Percentiles rank a stretch among this genome's conserved stretches.
These are phyloP conservation scores for Apiospora aurea DNA, from an alignment of 2,329 filamentous ascomycete genomes.

Conservation along the genomic window DNA sequence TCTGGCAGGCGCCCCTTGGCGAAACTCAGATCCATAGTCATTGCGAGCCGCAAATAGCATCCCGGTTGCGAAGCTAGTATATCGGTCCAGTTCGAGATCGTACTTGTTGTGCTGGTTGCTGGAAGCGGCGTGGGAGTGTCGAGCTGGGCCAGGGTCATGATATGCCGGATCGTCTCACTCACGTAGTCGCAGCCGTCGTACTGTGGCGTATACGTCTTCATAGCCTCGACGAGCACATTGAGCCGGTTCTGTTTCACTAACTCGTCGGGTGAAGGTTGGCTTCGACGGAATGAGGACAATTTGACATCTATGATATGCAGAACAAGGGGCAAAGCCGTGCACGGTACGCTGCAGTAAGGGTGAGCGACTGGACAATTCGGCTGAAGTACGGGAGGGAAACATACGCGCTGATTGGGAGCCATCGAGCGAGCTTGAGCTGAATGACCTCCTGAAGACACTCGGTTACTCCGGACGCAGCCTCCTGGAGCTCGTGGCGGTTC, in stretches of 20 bases:
- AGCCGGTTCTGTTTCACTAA: slow-evolving; percentile 53
- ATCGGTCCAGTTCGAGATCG: slow-evolving; percentile 50
- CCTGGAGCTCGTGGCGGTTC: slow-evolving; percentile 51
- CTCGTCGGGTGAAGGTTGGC: slow-evolving; percentile 28
- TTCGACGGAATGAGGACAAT: slow-evolving; percentile 40
- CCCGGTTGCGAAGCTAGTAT: slow-evolving; percentile 49
- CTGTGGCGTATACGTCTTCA: slow-evolving; percentile 54
- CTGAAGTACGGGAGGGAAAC: slow-evolving; percentile 30
- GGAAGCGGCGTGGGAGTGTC: slow-evolving; percentile 37
- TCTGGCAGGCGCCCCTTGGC: slow-evolving; percentile 50
- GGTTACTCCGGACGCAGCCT: slow-evolving; percentile 52
- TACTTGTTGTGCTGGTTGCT: slow-evolving; percentile 36
- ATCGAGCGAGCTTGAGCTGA: slow-evolving; percentile 51
- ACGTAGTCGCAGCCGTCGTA: slow-evolving; percentile 56
- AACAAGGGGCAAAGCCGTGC: slow-evolving; percentile 46
- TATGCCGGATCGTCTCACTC: slow-evolving; percentile 51
- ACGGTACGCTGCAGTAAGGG: slow-evolving; percentile 39
- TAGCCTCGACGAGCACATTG: slow-evolving; percentile 53
- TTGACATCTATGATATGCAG: slow-evolving; percentile 49
- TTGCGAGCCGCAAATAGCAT: slow-evolving; percentile 50
- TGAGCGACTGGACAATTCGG: slow-evolving; percentile 19
- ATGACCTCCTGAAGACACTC: slow-evolving; percentile 56
- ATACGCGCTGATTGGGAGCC: slow-evolving; percentile 56
- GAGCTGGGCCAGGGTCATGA: slow-evolving; percentile 50
- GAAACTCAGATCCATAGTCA: slow-evolving; percentile 52